Evolutionary conservation across 345 rosid genomes (phyloP), one percentile per base, ranked within the genome.

Genomic region (Gossypium turneri): DNA sequence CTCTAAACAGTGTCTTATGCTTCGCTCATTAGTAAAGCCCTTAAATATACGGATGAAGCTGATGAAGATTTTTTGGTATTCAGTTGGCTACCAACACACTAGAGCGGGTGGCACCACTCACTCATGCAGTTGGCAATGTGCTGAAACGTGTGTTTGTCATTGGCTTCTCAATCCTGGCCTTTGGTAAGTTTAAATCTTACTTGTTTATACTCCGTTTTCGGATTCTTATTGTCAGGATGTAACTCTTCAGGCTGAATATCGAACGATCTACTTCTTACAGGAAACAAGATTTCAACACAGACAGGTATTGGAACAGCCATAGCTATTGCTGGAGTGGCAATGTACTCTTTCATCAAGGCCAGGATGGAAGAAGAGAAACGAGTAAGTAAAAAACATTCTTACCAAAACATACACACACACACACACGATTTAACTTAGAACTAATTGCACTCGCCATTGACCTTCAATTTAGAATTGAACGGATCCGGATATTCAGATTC

Each of bases 41-140:
- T 34, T 34, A 34, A 5, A 34, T 34, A 6, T 34, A 34, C 41
- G 7, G 41, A 34, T 34, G 9, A 11, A 74, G 45, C 29, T 48
- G 58, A 76, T 67, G 60, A 65, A 15, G 34, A 47, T 19, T 6
- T n/a, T 78, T 17, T 15, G 67, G 52, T 72, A 65, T 77, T 82
- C 87, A 94, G 97, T 51, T 94, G 89, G 98, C 98, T 67, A 92
- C 97, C 73, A 94, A 94, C 82, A 94, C 98, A 20, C 85, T 94
- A 85, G 98, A 94, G 87, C 85, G 98, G 82, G 98, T 94, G 69
- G 97, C 97, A 56, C 98, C 98, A 41, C 92, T 94, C 64, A 94
- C 98, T n/a, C 98, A 94, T 71, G 98, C 97, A 2, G 98, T 94
- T 72, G 98, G 98, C 76, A 94, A 94, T 82, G 98, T 94, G 82